Evolutionary conservation across 2,329 filamentous ascomycete species (phyloP), one percentile per base, ranked within the genome.

Genomic region (Biscogniauxia mediterranea): DNA sequence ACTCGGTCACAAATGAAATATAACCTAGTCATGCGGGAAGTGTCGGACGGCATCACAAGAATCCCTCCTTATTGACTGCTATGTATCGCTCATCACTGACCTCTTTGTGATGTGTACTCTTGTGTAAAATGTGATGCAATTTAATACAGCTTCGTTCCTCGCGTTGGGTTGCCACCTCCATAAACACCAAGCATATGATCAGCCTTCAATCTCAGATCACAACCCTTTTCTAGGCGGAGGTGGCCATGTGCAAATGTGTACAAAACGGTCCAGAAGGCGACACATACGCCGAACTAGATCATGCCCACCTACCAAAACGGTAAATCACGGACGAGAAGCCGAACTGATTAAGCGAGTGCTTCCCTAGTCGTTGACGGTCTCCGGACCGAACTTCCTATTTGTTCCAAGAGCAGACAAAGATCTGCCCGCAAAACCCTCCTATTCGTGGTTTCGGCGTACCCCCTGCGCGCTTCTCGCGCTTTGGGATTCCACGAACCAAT

Each of bases 311-410:
- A 46, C 38, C 38, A 46, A 46, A 46, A 46, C 17, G 38, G 38
- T 46, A 46, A 46, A 46, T 46, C 15, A 7, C 17, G 38, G 38
- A n/a, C 38, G 17, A 46, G 38, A 46, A 46, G 17, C 38, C 38
- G 38, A 46, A 15, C 17, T 13, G 5, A 46, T 46, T 46, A 46
- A 46, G 38, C 17, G 13, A 46, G 15, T 55, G 38, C 54, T 50
- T 60, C 8, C 52, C 20, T 3, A 57, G 57, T 60, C 53, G 38
- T 25, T 55, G 60, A 62, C 66, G 69, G 65, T 67, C 60, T 55
- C 61, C 69, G 69, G 69, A 64, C 69, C 69, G 69, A 70, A 62
- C 53, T 66, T 71, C 69, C 69, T 61, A 67, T 60, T 68, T 59
- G 61, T 57, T 63, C 58, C 26, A 65, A 46, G 25, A 53, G 54